phyloP scores from a whole-genome alignment of 352 stramenopile genomes.

The Phytophthora vignae region DNA sequence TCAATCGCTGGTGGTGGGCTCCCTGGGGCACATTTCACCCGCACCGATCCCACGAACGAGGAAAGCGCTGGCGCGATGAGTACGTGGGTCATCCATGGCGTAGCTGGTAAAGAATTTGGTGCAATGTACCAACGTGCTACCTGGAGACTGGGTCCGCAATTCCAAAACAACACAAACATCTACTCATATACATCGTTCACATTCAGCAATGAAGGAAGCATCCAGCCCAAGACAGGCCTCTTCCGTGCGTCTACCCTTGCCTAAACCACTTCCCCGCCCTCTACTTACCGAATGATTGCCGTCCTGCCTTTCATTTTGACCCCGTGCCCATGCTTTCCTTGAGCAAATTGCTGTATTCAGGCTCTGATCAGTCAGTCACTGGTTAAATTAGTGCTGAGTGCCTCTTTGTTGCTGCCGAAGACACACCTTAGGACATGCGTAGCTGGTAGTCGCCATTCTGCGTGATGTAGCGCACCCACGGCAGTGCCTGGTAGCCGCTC shows the following conservation, averaged over 20 bases:
- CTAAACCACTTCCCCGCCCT: constrained; percentile 18
- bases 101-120: background rate
- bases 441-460: constrained; percentile 99
- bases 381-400: constrained; percentile 18
- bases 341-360: constrained; percentile 26
- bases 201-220: constrained; percentile 40
- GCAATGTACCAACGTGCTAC: background rate
- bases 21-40: constrained; percentile 8
- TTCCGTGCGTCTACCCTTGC: constrained; percentile 28
- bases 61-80: constrained; percentile 20
- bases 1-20: constrained; percentile 23
- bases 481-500: constrained; percentile 98
- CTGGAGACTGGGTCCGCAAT: background rate
- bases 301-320: constrained; percentile 5
- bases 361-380: constrained; percentile 19
- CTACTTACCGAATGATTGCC: constrained; percentile 39
- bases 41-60: constrained; percentile 1
- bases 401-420: constrained; percentile 11
- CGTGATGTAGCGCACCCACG: constrained; percentile 99
- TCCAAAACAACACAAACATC: constrained; percentile 10
- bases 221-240: constrained; percentile 21
- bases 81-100: background rate
- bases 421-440: constrained; percentile 94
- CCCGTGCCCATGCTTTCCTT: constrained; percentile 21
- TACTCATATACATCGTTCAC: constrained; percentile 45